Conservation (phyloP, 129 eudicot genomes). For the Flaveria bidentis region DNA sequence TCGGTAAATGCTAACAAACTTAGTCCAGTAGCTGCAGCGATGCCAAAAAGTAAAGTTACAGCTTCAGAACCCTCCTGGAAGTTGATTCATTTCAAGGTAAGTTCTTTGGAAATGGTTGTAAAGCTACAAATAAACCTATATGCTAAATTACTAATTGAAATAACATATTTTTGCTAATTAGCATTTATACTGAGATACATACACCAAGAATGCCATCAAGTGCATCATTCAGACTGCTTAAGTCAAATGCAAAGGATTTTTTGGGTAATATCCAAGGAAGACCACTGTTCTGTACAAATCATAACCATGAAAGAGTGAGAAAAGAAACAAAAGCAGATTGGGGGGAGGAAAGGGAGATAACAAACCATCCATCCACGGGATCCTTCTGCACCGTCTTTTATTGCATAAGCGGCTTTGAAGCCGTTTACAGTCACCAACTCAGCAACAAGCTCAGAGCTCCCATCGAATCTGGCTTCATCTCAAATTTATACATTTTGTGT, state of each 20-base stretch:
- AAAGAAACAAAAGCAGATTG: not conserved
- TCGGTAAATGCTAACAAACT: conserved; percentile 81
- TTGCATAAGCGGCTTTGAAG: conserved; percentile 93
- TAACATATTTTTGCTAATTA: too few relatives aligned
- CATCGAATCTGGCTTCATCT: conserved; percentile 89
- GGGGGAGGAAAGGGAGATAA: conserved; percentile 11
- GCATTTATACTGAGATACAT: conserved; percentile 33
- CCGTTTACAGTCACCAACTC: conserved; percentile 94
- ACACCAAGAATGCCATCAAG: conserved; percentile 62
- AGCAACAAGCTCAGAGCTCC: conserved; percentile 93
- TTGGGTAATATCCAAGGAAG: conserved; percentile 90
- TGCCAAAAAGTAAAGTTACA: conserved; percentile 52
- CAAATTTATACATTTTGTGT: conserved; percentile 30
- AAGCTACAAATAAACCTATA: not conserved
- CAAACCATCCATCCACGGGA: conserved; percentile 93
- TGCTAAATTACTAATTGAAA: not conserved
- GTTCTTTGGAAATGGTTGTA: not conserved
- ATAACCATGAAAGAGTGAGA: conserved; percentile 18
- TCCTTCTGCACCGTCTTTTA: conserved; percentile 99
- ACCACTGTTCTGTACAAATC: conserved; percentile 80
- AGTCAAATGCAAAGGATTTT: conserved; percentile 68
- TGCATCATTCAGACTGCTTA: conserved; percentile 65
- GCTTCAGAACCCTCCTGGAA: conserved; percentile 75
- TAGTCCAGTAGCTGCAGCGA: conserved; percentile 86
- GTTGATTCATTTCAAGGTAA: conserved; percentile 22